Evolutionary conservation across 129 eudicot genomes (phyloP).

Genomic region (Artemisia argyi): DNA sequence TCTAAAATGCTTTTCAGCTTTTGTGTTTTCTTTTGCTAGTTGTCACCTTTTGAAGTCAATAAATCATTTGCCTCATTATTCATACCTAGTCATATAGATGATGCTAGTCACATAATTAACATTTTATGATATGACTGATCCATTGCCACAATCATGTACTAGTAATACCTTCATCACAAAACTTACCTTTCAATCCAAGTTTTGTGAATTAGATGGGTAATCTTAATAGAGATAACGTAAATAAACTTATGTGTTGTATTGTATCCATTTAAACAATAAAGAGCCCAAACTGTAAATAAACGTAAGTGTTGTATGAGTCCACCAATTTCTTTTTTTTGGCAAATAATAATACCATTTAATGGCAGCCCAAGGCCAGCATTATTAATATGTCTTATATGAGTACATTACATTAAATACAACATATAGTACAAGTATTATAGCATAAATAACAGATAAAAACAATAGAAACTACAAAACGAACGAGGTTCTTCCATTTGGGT

Average conservation of each 20-base stretch:
- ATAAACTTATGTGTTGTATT: background rate
- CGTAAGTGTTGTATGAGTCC: slow-evolving; percentile 5
- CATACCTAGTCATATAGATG: no score
- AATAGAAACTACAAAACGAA: slow-evolving; percentile 16
- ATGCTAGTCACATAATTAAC: no score
- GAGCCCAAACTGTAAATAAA: background rate
- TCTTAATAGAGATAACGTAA: no score
- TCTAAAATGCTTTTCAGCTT: background rate
- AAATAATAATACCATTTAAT: slow-evolving; percentile 7
- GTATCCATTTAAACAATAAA: background rate
- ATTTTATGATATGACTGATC: no score
- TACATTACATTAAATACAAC: background rate
- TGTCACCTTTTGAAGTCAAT: slow-evolving; percentile 26
- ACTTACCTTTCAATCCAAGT: no score
- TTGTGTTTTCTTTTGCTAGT: slow-evolving; percentile 1
- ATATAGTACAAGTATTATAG: background rate
- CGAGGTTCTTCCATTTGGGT: slow-evolving; percentile 25
- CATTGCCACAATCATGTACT: no score
- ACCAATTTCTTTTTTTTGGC: background rate
- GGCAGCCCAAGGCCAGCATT: slow-evolving; percentile 11
- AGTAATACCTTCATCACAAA: no score
- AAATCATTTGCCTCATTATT: background rate
- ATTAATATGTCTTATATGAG: background rate
- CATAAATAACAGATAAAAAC: slow-evolving; percentile 7
- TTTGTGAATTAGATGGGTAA: no score